Evolutionary conservation across 2,329 filamentous ascomycete species (phyloP).

Genomic region (Diaporthe aspalathi): DNA sequence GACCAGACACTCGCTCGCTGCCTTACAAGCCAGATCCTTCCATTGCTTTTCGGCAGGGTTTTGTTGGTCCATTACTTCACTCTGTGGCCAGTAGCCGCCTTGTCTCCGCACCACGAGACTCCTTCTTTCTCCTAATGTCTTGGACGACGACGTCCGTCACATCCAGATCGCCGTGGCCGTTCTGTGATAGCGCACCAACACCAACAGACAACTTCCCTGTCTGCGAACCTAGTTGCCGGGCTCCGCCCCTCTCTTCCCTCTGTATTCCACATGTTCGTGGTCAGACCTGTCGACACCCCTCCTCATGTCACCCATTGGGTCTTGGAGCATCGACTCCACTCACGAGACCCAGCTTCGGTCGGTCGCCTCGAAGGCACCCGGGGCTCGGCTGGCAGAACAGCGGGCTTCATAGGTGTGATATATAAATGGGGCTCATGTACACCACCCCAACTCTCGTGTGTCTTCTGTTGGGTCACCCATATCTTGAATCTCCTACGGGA

Average conservation of each 20-base stretch:
- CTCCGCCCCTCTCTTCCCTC: slow-evolving; percentile 13
- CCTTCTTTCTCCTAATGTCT: slow-evolving; percentile 22
- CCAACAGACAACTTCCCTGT: slow-evolving; percentile 27
- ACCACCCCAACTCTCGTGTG: slow-evolving; percentile 16
- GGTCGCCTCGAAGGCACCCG: slow-evolving; percentile 35
- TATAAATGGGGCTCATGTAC: slow-evolving; percentile 35
- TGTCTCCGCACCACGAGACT: slow-evolving; percentile 26
- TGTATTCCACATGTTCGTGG: slow-evolving; percentile 1
- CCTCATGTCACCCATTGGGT: slow-evolving; percentile 33
- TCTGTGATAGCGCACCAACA: slow-evolving; percentile 12
- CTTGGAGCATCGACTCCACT: slow-evolving; percentile 25
- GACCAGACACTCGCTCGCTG: slow-evolving; percentile 14
- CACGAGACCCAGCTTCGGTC: slow-evolving; percentile 33
- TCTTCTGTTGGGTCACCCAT: slow-evolving; percentile 19
- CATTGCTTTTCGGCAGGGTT: slow-evolving; percentile 18
- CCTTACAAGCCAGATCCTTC: slow-evolving; percentile 31
- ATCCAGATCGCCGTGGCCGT: slow-evolving; percentile 12
- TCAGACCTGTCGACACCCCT: slow-evolving; percentile 6
- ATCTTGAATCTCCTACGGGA: slow-evolving; percentile 5
- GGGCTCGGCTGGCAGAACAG: slow-evolving; percentile 12
- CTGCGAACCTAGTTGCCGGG: slow-evolving; percentile 20
- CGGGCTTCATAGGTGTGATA: slow-evolving; percentile 28
- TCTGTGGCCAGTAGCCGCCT: slow-evolving; percentile 27
- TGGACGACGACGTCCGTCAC: slow-evolving; percentile 21
- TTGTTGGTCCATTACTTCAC: neutral